Conservation (phyloP, 768 basidiomycete genomes). For the Collybiopsis confluens region DNA sequence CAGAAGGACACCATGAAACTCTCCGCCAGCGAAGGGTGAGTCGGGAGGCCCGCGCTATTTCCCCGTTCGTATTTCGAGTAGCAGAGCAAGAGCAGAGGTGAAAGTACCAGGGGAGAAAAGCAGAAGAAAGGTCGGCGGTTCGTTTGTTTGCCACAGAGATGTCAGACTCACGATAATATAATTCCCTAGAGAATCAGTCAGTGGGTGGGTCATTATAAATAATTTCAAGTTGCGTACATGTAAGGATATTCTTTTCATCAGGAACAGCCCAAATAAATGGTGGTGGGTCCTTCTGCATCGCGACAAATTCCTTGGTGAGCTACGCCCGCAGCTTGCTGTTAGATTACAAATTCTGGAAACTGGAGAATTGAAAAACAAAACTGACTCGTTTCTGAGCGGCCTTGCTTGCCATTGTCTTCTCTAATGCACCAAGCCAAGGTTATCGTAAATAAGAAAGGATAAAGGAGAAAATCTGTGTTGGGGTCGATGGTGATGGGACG, state of each 20-base stretch:
- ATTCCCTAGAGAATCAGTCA: conserved; percentile 60
- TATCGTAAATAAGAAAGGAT: background rate
- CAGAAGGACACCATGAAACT: conserved; percentile 89
- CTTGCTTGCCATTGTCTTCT: conserved; percentile 80
- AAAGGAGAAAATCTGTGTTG: background rate
- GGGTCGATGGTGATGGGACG: background rate
- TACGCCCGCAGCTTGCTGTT: conserved; percentile 18
- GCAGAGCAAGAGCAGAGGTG: background rate
- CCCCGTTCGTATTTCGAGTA: background rate
- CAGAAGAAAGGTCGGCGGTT: no score
- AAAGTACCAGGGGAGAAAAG: conserved; percentile 9
- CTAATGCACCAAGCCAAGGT: background rate
- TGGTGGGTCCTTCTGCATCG: conserved; percentile 90
- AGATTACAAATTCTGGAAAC: conserved; percentile 1
- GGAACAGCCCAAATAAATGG: conserved; percentile 95
- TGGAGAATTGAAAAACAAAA: background rate
- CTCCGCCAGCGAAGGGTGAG: conserved; percentile 85
- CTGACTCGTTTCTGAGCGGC: conserved; percentile 80
- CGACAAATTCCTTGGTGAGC: conserved; percentile 85
- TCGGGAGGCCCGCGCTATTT: conserved; percentile 88
- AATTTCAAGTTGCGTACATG: conserved; percentile 54
- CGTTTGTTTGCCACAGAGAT: no score
- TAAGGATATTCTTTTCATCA: conserved; percentile 96
- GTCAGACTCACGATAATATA: conserved; percentile 70
- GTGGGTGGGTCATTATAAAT: background rate